These are phyloP conservation scores for Tardiomyces depauwii DNA, from an alignment of 1,139 yeast genomes.

Conservation along the genomic window DNA sequence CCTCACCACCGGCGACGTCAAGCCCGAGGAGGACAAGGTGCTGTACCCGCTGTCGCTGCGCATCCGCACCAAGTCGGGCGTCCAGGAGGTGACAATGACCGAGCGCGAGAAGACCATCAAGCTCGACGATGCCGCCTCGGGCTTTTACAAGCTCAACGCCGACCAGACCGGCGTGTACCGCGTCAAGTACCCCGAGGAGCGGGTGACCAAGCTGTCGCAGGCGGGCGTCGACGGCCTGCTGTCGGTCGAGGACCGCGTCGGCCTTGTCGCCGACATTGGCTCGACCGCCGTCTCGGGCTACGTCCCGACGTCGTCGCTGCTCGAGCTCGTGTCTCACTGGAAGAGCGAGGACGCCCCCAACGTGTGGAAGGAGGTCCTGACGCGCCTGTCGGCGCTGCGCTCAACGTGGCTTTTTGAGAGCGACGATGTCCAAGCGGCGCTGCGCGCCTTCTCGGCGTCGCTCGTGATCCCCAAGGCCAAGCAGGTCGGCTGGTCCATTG, in stretches of 20 bases:
- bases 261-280: slow-evolving; percentile 59
- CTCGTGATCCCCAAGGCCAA: slow-evolving; percentile 50
- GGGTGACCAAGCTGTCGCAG: slow-evolving; percentile 58
- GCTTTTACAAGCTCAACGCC: slow-evolving; percentile 56
- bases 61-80: slow-evolving; percentile 43
- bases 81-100: slow-evolving; percentile 34
- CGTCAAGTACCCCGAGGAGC: slow-evolving; percentile 62
- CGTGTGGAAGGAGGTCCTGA: slow-evolving; percentile 55
- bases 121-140: neutral
- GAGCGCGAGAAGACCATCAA: slow-evolving; percentile 44
- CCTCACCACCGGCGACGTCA: slow-evolving; percentile 68
- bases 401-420: slow-evolving; percentile 54
- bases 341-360: slow-evolving; percentile 40
- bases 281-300: slow-evolving; percentile 36
- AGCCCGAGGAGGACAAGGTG: slow-evolving; percentile 55
- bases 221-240: slow-evolving; percentile 19
- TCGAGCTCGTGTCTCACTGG: slow-evolving; percentile 33
- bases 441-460: slow-evolving; percentile 47
- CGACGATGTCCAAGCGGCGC: slow-evolving; percentile 40
- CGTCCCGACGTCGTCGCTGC: slow-evolving; percentile 40
- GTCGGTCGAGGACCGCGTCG: slow-evolving; percentile 76
- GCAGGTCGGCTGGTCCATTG: slow-evolving; percentile 60
- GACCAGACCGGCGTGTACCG: slow-evolving; percentile 79
- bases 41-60: slow-evolving; percentile 81
- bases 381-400: slow-evolving; percentile 33